These are phyloP conservation scores for Kuraishia molischiana DNA, from an alignment of 805 yeast genomes.

Conservation along the genomic window DNA sequence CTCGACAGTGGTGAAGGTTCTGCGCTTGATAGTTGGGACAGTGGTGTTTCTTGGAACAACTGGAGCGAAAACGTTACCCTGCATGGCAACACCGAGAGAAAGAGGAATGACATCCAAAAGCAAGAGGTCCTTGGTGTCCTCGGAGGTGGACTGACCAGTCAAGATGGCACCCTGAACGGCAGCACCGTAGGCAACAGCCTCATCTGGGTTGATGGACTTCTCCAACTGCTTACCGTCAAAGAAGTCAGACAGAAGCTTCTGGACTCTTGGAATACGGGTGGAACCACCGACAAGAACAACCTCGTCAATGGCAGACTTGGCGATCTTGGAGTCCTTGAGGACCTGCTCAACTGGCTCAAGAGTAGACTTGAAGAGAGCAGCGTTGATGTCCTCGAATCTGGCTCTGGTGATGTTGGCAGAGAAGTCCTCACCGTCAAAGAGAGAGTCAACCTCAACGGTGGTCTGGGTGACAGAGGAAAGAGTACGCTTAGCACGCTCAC, in stretches of 20 bases:
- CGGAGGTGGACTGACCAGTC: slow-evolving; percentile 76
- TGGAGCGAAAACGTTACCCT: slow-evolving; percentile 98
- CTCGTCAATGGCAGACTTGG: slow-evolving; percentile 82
- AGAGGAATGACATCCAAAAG: slow-evolving; percentile 80
- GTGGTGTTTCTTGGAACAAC: slow-evolving; percentile 99
- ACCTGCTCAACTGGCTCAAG: slow-evolving; percentile 93
- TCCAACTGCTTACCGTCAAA: slow-evolving; percentile 95
- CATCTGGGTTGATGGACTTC: slow-evolving; percentile 97
- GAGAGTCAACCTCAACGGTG: slow-evolving; percentile 92
- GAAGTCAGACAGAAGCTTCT: slow-evolving; percentile 88
- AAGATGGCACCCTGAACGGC: slow-evolving; percentile 99
- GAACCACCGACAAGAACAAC: slow-evolving; percentile 98
- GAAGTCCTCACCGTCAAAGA: slow-evolving; percentile 94
- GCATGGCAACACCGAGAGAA: slow-evolving; percentile 99
- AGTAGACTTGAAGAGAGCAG: slow-evolving; percentile 87
- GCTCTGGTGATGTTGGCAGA: slow-evolving; percentile 92
- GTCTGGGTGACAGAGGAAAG: slow-evolving; percentile 94
- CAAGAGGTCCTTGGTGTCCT: slow-evolving; percentile 90
- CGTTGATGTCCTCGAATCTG: slow-evolving; percentile 93
- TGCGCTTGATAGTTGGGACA: slow-evolving; percentile 97
- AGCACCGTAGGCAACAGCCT: slow-evolving; percentile 99
- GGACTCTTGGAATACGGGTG: slow-evolving; percentile 98
- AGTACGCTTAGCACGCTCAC: slow-evolving; percentile 99
- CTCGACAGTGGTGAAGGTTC: slow-evolving; percentile 97
- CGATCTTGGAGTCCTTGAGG: slow-evolving; percentile 70